Base-by-base conservation (phyloP, 2,329 filamentous ascomycete genomes). In the Xylaria sp. region DNA sequence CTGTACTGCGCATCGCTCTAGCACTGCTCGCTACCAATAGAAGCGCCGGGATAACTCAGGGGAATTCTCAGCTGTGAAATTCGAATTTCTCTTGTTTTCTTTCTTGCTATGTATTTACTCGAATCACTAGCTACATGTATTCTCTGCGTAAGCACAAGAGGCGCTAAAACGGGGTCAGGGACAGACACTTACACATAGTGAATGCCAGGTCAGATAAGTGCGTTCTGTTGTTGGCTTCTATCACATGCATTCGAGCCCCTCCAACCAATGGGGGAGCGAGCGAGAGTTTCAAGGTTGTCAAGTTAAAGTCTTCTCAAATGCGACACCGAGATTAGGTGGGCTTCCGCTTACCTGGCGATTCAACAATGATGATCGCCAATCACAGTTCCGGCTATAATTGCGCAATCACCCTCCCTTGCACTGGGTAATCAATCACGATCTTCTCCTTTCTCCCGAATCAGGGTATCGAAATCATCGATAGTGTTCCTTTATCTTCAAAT, bases 1-100 rank as follows among this genome's bases (percentile, higher is more conserved):
- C 25, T 18, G 25, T 37, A 37, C 7, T 9, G 34, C 34, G 34
- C 34, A 9, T 37, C 34, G 34, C 44, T 48, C 39, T 10, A 48
- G 9, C 7, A 48, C n/a, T 48, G 6, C 55, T 54, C 12, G 54
- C 48, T 48, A 18, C 66, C 61, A 68, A 68, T 68, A 41, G 56
- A 13, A 51, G n/a, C 34, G 55, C 50, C 2, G 6, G 48, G 56
- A 60, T 68, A 63, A 59, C 37, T 56, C 4, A 56, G 46, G 3
- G 44, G 63, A 60, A 48, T 41, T 59, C 44, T 46, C 44, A 28
- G 15, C 44, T 6, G 15, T 46, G 6, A n/a, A 46, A n/a, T 7
- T n/a, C 15, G 34, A n/a, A 46, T 54, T 34, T 52, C 25, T n/a
- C 50, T 52, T 52, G 15, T 32, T 18, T 54, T 32, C 32, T 34